Percentiles rank a stretch among this genome's conserved stretches.
Evolutionary conservation across 768 basidiomycete genomes (phyloP).

Genomic region (Termitomyces sp.): DNA sequence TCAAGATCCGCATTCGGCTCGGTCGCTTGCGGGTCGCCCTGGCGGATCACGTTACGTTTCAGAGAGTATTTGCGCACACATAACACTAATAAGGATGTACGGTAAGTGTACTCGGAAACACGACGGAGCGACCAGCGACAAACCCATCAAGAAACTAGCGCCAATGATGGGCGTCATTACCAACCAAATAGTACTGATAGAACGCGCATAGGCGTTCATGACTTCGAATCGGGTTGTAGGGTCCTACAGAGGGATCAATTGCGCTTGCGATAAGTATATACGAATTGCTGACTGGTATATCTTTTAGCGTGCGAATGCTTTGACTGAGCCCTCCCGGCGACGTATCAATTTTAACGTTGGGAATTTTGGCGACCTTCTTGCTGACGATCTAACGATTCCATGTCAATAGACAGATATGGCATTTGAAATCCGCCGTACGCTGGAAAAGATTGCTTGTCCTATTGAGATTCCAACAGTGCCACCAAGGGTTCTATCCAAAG

Average conservation of each 20-base stretch:
- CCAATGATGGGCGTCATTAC: constrained; percentile 56
- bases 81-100: constrained; percentile 31
- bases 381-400: constrained; percentile 25
- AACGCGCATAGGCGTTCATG: constrained; percentile 57
- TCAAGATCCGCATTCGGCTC: constrained; percentile 15
- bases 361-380: constrained; percentile 31
- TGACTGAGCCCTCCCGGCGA: constrained; percentile 38
- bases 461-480: constrained; percentile 74
- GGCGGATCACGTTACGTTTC: constrained; percentile 40
- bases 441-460: constrained; percentile 66
- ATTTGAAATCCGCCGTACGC: constrained; percentile 30
- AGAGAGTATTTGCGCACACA: constrained; percentile 59
- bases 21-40: constrained; percentile 28
- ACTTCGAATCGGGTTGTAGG: constrained; percentile 39
- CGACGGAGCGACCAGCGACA: constrained; percentile 10
- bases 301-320: constrained; percentile 37
- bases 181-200: constrained; percentile 62
- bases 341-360: constrained; percentile 32
- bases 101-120: neutral
- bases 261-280: neutral
- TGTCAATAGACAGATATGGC: constrained; percentile 1
- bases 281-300: constrained; percentile 33
- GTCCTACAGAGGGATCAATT: constrained; percentile 31
- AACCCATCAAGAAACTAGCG: constrained; percentile 46
- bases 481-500: constrained; percentile 49